Evolutionary conservation across 495 filamentous ascomycete species (phyloP), one percentile per base, ranked within the genome.

Genomic region (Penicillium robsamsonii): DNA sequence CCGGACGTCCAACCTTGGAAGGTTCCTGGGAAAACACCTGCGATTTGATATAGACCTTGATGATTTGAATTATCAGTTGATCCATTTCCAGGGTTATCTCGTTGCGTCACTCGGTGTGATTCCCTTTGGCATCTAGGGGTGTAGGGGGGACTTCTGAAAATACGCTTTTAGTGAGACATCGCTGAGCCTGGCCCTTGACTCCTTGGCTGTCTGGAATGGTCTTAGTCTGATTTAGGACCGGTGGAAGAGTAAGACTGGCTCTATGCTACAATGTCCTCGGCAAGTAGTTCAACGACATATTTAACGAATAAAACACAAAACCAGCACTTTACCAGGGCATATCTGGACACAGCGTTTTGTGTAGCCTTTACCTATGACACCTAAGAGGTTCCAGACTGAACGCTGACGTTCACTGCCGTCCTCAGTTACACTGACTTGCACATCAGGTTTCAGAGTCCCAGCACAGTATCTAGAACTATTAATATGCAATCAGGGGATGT

Each of bases 351-450:
- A 12, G 15, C 2, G 4, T 24, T 20, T n/a, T 41, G 35, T 52
- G 50, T 52, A 54, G 18, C 42, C 29, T 46, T 24, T 22, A 38
- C 3, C 38, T 30, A 46, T 46, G 15, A 27, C 22, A 46, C 31
- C 43, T 30, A 37, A 29, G 1, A 11, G 10, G 25, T 33, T 18
- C 18, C 17, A 31, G 35, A 5, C 37, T 52, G 50, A 1, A 29
- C 38, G 30, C 41, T 17, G 20, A 54, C 30, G 30, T 33, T 46
- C 15, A 46, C 13, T 11, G 8, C 29, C n/a, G 22, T 10, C 0
- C 5, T 27, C 38, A 24, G 43, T 54, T 30, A 54, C 17, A 44
- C 50, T 25, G 35, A 38, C 7, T 38, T n/a, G 0, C n/a, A 38
- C 52, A n/a, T 20, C 9, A 12, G 15, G 15, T 30, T 18, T 48